Base-by-base conservation (phyloP, 371 early-diverging fungal species). In the Chytridium lagenaria region DNA sequence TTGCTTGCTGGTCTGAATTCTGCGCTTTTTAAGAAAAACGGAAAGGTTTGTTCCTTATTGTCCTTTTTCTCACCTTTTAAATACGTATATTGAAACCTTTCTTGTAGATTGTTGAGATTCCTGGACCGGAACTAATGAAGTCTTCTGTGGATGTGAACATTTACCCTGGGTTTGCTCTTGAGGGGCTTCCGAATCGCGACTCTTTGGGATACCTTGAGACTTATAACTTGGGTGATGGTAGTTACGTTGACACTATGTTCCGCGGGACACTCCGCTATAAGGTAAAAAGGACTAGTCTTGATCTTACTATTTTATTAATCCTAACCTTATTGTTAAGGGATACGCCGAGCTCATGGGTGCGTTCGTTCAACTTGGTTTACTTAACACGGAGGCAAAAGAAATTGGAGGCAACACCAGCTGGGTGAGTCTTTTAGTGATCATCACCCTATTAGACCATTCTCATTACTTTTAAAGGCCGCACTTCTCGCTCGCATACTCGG, bases 1-100 rank as follows among this genome's bases (percentile, higher is more conserved):
- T 84, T 99, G 68, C 86, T 97, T 63, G 99, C 99, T 22, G 90
- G 94, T 68, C 88, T 93, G 82, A 99, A 98, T 84, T 88, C 87
- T 49, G 99, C 98, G 67, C 89, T 87, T 67, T 99, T 90, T 80
- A 91, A 91, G 77, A 88, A 90, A 82, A 88, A 94, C 76, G 96
- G 96, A 71, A 90, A 95, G 89, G 91, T 89, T 74, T 50, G 57
- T 34, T 3, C 12, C 34, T 12, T 10, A 28, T 22, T 52, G 59
- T 71, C 31, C n/a, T n/a, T n/a, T n/a, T n/a, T n/a, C n/a, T n/a
- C n/a, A n/a, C n/a, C n/a, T n/a, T n/a, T n/a, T n/a, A n/a, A n/a
- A n/a, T n/a, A n/a, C n/a, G n/a, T n/a, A n/a, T n/a, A n/a, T n/a
- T n/a, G n/a, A n/a, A n/a, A n/a, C n/a, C n/a, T n/a, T n/a, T n/a